These are phyloP conservation scores for Malus hybrid DNA, from an alignment of 331 rosid genomes.

Conservation along the genomic window DNA sequence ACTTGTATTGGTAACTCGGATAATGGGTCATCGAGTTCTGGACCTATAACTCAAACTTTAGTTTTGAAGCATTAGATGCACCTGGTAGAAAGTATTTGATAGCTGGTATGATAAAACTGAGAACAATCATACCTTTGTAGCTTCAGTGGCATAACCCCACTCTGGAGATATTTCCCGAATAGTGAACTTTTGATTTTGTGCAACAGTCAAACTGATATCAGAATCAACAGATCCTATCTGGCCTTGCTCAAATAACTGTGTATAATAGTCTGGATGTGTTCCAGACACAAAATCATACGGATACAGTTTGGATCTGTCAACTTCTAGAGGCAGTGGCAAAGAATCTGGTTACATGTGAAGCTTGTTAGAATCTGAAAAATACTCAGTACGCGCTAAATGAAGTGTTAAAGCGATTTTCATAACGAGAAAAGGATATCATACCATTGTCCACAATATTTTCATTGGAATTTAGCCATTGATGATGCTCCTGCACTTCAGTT, in stretches of 20 bases:
- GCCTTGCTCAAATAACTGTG: conserved; percentile 37
- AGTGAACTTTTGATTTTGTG: conserved; percentile 64
- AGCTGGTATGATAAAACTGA: neutral
- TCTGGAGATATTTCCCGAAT: conserved; percentile 77
- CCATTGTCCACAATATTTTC: conserved; percentile 30
- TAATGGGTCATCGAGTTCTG: neutral
- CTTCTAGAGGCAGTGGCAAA: conserved; percentile 24
- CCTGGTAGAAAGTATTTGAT: neutral
- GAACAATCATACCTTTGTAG: conserved; percentile 56
- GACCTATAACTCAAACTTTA: neutral
- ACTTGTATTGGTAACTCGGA: neutral
- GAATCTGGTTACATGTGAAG: conserved; percentile 41
- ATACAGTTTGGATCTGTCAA: conserved; percentile 21
- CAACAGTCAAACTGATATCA: conserved; percentile 44
- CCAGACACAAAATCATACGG: conserved; percentile 29
- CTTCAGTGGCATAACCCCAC: conserved; percentile 65
- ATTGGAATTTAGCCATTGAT: conserved; percentile 37
- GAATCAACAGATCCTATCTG: conserved; percentile 35
- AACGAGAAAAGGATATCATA: conserved; percentile 26
- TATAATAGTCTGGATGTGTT: conserved; percentile 31
- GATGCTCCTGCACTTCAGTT: conserved; percentile 31
- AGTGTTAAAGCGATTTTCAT: neutral
- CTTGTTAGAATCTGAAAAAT: conserved; percentile 22
- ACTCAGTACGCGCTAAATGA: conserved; percentile 9
- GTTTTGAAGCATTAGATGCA: neutral